Conservation (phyloP, 352 stramenopile genomes). For the Plasmopara halstedii region DNA sequence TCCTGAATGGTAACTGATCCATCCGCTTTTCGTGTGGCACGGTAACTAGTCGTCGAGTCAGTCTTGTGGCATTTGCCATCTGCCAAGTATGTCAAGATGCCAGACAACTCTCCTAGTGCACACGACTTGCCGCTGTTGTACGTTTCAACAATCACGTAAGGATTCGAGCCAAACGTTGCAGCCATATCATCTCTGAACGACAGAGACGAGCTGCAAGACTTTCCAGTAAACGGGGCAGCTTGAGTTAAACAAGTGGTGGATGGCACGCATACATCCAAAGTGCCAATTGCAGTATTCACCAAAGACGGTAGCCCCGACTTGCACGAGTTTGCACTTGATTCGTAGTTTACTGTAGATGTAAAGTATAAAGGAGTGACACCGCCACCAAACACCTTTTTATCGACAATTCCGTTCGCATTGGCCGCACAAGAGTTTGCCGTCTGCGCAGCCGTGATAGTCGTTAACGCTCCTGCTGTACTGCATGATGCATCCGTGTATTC, state of each 20-base stretch:
- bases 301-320: not conserved
- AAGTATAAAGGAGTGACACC: not conserved
- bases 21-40: not conserved
- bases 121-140: not conserved
- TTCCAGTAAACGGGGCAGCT: not conserved
- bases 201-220: not conserved
- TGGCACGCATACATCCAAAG: not conserved
- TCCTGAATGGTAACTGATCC: not conserved
- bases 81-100: conserved; percentile 5
- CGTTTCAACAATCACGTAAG: conserved; percentile 5
- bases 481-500: not conserved
- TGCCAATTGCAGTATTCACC: not conserved
- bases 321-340: not conserved
- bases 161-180: conserved; percentile 1
- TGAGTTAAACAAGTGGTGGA: not conserved
- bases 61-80: conserved; percentile 10
- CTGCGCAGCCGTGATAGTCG: not conserved
- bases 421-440: not conserved
- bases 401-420: not conserved
- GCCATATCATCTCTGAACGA: not conserved
- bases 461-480: not conserved
- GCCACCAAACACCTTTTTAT: not conserved
- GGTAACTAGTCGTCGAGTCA: not conserved
- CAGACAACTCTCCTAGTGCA: not conserved
- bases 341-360: not conserved